Conservation (phyloP, 257 asterid species). For the Buddleja alternifolia region DNA sequence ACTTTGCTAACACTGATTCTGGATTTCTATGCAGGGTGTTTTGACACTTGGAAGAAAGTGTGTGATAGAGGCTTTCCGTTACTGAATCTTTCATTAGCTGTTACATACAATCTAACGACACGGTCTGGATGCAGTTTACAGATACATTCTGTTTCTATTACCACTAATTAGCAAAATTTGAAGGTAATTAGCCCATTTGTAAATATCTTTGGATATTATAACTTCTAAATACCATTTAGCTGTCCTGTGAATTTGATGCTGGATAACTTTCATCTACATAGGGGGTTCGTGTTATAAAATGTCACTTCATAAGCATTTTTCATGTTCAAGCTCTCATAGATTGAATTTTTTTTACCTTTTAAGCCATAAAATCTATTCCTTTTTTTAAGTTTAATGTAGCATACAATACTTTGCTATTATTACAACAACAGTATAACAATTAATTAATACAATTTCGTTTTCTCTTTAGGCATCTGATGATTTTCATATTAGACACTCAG, state of each 20-base stretch:
- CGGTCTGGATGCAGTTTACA: constrained; percentile 2
- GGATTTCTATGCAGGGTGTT: constrained; percentile 24
- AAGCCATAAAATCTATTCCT: not conserved
- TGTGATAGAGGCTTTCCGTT: constrained; percentile 16
- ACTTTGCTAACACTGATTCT: not conserved
- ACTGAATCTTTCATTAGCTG: constrained; percentile 14
- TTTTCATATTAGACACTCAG: constrained; percentile 1
- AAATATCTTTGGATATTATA: constrained; percentile 8
- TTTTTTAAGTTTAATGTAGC: not conserved
- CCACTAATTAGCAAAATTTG: constrained; percentile 13
- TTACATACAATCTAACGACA: not conserved
- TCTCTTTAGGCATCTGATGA: constrained; percentile 17
- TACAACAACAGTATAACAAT: not conserved
- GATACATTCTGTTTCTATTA: not conserved
- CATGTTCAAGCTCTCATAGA: not conserved
- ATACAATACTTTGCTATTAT: not conserved
- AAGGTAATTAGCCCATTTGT: constrained; percentile 12
- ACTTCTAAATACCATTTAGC: constrained; percentile 2
- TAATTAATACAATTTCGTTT: not conserved
- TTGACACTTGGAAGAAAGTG: constrained; percentile 21
- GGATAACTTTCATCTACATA: not conserved
- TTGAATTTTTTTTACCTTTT: not conserved
- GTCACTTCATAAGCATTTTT: not conserved
- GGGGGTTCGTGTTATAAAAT: not conserved
- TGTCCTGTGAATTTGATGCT: constrained; percentile 7